phyloP scores from a whole-genome alignment of 305 asterid genomes.

The Solanum chacoense region DNA sequence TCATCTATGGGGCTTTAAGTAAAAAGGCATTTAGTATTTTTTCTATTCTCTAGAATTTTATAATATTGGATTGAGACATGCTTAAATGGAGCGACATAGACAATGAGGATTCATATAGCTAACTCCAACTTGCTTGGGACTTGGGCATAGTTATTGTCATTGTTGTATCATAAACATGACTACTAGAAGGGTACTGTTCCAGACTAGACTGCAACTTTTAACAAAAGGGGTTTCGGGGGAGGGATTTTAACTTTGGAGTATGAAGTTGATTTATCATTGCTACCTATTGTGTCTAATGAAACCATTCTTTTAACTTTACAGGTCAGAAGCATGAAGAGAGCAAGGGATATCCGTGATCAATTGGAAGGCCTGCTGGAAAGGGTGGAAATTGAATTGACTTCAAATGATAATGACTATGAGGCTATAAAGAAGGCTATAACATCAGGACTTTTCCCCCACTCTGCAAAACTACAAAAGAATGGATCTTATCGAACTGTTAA shows the following conservation, averaged over 20 bases:
- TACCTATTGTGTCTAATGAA: neutral
- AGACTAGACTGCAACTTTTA: neutral
- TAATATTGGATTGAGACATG: neutral
- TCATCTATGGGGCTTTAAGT: neutral
- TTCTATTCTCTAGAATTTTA: neutral
- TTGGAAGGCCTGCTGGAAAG: conserved; percentile 82
- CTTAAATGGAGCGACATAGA: neutral
- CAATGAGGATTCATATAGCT: neutral
- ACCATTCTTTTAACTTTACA: conserved; percentile 7
- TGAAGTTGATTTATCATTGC: neutral
- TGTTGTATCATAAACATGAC: neutral
- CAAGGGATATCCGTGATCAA: conserved; percentile 92
- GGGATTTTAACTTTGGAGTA: neutral
- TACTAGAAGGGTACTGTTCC: neutral
- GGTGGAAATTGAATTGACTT: conserved; percentile 67
- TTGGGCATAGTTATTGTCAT: neutral
- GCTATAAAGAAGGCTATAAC: conserved; percentile 68
- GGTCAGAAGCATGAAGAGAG: conserved; percentile 91
- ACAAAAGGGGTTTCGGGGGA: neutral
- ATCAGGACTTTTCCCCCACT: conserved; percentile 69
- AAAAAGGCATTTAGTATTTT: neutral
- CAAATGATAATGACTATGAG: conserved; percentile 55
- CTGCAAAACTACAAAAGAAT: conserved; percentile 69
- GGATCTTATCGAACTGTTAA: conserved; percentile 77
- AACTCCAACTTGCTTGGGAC: neutral